phyloP scores from a whole-genome alignment of 306 rosid genomes.

The Lathyrus tuberosus region DNA sequence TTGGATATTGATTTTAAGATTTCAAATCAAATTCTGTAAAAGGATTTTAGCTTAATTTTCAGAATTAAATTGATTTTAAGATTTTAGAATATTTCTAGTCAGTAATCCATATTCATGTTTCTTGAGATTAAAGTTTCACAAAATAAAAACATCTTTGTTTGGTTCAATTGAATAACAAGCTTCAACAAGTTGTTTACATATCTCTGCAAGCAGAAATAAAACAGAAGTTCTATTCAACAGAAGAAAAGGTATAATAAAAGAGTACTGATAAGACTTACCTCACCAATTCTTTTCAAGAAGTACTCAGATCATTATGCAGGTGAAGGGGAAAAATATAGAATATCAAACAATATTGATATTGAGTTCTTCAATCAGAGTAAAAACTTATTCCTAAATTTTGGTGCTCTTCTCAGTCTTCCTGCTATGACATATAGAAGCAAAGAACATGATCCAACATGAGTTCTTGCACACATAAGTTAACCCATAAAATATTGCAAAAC shows the following conservation, averaged over 20 bases:
- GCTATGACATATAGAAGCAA: conserved; percentile 16
- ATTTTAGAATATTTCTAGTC: conserved; percentile 2
- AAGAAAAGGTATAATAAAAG: conserved; percentile 1
- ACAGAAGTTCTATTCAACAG: background rate
- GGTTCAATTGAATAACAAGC: conserved; percentile 12
- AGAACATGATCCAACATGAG: conserved; percentile 17
- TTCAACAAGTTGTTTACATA: conserved; percentile 19
- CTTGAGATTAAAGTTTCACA: conserved; percentile 1
- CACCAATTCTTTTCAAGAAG: conserved; percentile 2
- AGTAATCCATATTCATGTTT: background rate
- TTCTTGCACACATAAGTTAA: background rate
- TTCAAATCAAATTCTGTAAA: background rate
- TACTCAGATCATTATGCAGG: background rate
- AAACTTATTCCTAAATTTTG: conserved; percentile 4
- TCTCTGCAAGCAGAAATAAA: background rate
- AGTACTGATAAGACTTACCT: background rate
- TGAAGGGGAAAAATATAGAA: conserved; percentile 5
- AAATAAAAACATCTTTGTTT: background rate
- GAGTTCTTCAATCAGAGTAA: conserved; percentile 18
- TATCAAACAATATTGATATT: conserved; percentile 8
- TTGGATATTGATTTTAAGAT: background rate
- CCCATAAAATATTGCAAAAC: background rate
- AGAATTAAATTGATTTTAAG: background rate
- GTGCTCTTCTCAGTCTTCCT: background rate
- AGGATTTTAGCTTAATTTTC: background rate